Percentiles rank a stretch among this genome's conserved stretches.
phyloP scores from a whole-genome alignment of 1,284 basidiomycete species.

The Ganoderma boninense region DNA sequence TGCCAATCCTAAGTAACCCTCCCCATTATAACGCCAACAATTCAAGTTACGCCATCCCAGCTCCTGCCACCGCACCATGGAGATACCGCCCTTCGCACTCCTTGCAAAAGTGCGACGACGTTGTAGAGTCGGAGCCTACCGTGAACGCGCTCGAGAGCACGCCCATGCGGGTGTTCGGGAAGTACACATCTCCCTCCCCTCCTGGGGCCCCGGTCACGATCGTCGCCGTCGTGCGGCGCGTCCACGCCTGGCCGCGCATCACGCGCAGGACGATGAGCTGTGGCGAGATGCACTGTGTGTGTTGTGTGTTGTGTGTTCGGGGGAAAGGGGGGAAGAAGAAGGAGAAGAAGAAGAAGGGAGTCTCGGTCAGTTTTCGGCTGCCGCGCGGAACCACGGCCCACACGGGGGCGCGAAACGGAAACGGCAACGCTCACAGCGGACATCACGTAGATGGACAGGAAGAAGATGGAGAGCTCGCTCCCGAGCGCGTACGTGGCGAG shows the following conservation, averaged over 20 bases:
- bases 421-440: conserved; percentile 15
- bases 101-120: conserved; percentile 5
- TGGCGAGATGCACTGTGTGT: conserved; percentile 29
- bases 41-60: background rate
- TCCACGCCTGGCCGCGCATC: conserved; percentile 41
- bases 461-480: conserved; percentile 18
- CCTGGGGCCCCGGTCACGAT: conserved; percentile 8
- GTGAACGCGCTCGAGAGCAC: background rate
- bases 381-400: background rate
- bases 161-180: background rate
- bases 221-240: conserved; percentile 9
- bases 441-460: conserved; percentile 25
- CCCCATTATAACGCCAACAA: background rate
- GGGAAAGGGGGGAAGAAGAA: background rate
- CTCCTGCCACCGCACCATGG: background rate
- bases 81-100: conserved; percentile 8
- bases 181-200: too few species aligned
- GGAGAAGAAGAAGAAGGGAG: background rate
- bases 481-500: conserved; percentile 18
- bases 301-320: too few species aligned
- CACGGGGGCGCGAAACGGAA: background rate
- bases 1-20: background rate
- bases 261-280: conserved; percentile 43
- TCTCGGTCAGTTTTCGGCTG: background rate
- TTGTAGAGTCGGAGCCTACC: background rate